phyloP scores from a whole-genome alignment of 2,329 filamentous ascomycete genomes.

The Taxawa tesnikishii region DNA sequence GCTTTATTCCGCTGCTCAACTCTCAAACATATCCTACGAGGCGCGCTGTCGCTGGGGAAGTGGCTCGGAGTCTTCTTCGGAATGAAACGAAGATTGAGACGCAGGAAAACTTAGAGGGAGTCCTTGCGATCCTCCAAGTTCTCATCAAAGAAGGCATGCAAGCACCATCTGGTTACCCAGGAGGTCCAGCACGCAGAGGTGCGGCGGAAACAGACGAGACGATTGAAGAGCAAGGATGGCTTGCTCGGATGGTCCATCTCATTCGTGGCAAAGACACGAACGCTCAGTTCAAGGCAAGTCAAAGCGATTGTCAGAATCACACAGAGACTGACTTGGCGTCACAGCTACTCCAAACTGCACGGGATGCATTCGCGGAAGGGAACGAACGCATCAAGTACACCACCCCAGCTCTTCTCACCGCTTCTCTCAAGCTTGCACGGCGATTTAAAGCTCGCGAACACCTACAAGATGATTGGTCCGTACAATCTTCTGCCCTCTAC shows the following conservation, averaged over 20 bases:
- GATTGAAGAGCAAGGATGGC: slow-evolving; percentile 93
- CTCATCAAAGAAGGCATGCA: slow-evolving; percentile 89
- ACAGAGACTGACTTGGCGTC: too few relatives aligned
- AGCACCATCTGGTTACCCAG: slow-evolving; percentile 65
- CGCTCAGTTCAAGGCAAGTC: slow-evolving; percentile 65
- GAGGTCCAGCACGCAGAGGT: slow-evolving; percentile 60
- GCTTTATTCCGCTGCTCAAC: slow-evolving; percentile 79
- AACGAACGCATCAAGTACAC: slow-evolving; percentile 95
- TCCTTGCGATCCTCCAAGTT: slow-evolving; percentile 78
- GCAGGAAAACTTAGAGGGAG: slow-evolving; percentile 69
- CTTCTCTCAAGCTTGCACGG: slow-evolving; percentile 77
- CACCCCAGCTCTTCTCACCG: slow-evolving; percentile 81
- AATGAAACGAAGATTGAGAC: slow-evolving; percentile 72
- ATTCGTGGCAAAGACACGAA: slow-evolving; percentile 77
- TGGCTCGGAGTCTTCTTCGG: slow-evolving; percentile 69
- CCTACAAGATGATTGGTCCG: slow-evolving; percentile 62
- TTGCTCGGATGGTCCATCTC: slow-evolving; percentile 83
- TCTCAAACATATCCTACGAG: slow-evolving; percentile 88
- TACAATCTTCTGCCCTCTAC: slow-evolving; percentile 69
- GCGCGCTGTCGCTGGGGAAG: slow-evolving; percentile 79
- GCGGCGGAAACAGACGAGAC: slow-evolving; percentile 89
- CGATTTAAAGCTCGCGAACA: slow-evolving; percentile 86
- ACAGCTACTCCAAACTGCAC: slow-evolving; percentile 69
- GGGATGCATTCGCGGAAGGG: slow-evolving; percentile 79
- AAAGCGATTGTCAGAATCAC: too few relatives aligned